Percentiles rank a stretch among this genome's conserved stretches.
These are phyloP conservation scores for Agapanthus africanus DNA, from an alignment of 106 monocot genomes.

Conservation along the genomic window DNA sequence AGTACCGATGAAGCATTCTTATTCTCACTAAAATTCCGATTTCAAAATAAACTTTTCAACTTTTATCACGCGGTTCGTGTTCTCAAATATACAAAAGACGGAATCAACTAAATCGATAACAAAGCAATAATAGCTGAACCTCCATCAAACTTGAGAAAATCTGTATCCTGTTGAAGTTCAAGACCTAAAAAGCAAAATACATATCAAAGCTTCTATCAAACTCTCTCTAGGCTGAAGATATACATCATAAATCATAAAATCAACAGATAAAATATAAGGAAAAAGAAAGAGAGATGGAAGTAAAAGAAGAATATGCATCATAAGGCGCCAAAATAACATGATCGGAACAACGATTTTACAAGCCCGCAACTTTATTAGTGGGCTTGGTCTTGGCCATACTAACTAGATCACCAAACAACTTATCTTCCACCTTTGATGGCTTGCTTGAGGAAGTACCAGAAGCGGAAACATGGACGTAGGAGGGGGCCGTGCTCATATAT, in stretches of 20 bases:
- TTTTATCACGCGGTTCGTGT: no score
- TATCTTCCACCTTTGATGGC: conserved; percentile 54
- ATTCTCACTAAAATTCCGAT: no score
- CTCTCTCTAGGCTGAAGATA: no score
- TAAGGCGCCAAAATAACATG: background rate
- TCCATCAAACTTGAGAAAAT: no score
- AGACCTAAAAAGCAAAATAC: background rate
- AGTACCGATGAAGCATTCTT: no score
- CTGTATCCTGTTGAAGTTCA: background rate
- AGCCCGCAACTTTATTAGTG: conserved; percentile 20
- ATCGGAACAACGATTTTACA: conserved; percentile 11
- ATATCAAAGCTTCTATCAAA: no score
- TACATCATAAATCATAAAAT: conserved; percentile 8
- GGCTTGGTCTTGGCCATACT: conserved; percentile 59
- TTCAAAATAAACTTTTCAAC: no score
- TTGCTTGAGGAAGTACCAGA: conserved; percentile 13
- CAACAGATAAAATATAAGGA: conserved; percentile 8
- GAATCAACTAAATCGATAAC: no score
- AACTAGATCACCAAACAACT: conserved; percentile 74
- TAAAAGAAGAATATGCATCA: conserved; percentile 5
- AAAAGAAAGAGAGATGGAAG: background rate
- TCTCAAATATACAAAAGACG: no score
- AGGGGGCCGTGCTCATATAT: conserved; percentile 5
- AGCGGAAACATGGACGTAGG: conserved; percentile 17
- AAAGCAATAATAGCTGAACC: no score